These are phyloP conservation scores for Acanthochlamys bracteata DNA, from an alignment of 106 monocot species.

Conservation along the genomic window DNA sequence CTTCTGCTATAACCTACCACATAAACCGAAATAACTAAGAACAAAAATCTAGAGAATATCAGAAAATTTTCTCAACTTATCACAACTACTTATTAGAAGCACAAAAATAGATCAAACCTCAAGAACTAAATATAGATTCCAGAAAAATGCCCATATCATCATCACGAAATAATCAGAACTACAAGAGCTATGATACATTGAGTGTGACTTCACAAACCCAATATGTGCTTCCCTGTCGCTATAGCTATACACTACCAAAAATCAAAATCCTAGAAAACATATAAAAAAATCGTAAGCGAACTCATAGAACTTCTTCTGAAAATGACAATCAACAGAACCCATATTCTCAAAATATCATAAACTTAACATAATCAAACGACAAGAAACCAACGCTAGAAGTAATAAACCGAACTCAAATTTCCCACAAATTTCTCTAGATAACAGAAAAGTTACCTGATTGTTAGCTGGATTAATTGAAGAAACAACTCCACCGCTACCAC, in stretches of 20 bases:
- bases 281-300: too few species aligned
- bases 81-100: background rate
- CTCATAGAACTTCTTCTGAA: too few species aligned
- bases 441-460: constrained; percentile 42
- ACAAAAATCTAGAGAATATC: background rate
- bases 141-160: too few species aligned
- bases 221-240: too few species aligned
- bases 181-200: background rate
- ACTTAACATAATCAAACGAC: background rate
- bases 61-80: background rate
- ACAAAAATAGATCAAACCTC: too few species aligned
- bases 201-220: too few species aligned
- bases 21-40: background rate
- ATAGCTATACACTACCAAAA: background rate
- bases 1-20: constrained; percentile 75
- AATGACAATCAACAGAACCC: too few species aligned
- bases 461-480: constrained; percentile 62
- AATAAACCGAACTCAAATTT: background rate
- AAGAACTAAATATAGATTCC: too few species aligned
- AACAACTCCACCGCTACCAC: constrained; percentile 51
- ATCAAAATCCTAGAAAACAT: background rate
- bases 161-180: too few species aligned
- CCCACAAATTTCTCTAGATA: background rate
- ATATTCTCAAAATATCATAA: too few species aligned
- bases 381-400: too few species aligned